These are phyloP conservation scores for Ustilago sp. DNA, from an alignment of 1,284 basidiomycete genomes.

Conservation along the genomic window DNA sequence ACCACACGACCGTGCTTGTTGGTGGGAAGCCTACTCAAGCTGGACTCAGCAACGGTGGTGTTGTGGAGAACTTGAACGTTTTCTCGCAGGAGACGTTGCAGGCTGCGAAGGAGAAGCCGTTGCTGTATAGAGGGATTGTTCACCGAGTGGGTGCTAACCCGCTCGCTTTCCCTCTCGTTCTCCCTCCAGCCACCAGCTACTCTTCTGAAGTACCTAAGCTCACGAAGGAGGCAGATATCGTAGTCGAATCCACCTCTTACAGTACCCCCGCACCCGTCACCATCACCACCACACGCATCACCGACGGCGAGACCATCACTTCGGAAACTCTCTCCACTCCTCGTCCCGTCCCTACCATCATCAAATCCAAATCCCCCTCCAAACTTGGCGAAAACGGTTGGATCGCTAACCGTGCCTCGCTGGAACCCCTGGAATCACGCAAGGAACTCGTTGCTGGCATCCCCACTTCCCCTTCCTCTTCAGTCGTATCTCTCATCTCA, in stretches of 20 bases:
- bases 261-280: constrained; percentile 38
- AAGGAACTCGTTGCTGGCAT: constrained; percentile 50
- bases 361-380: constrained; percentile 23
- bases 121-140: constrained; percentile 81
- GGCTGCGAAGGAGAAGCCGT: constrained; percentile 71
- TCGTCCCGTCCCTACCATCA: constrained; percentile 34
- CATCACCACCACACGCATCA: constrained; percentile 38
- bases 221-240: constrained; percentile 23
- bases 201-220: constrained; percentile 77
- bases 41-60: constrained; percentile 34
- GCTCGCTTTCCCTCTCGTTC: constrained; percentile 82
- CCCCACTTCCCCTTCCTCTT: constrained; percentile 17
- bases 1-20: constrained; percentile 58
- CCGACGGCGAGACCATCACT: constrained; percentile 34
- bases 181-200: constrained; percentile 75
- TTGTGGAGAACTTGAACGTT: constrained; percentile 63
- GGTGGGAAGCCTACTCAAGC: constrained; percentile 28
- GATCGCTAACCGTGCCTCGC: constrained; percentile 33
- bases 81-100: constrained; percentile 70
- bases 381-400: constrained; percentile 46
- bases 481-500: constrained; percentile 76
- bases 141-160: constrained; percentile 84
- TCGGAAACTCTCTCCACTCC: constrained; percentile 40
- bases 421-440: constrained; percentile 47
- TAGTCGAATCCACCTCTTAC: constrained; percentile 30